These are phyloP conservation scores for Pythium myriotylum DNA, from an alignment of 352 stramenopile species.

Conservation along the genomic window DNA sequence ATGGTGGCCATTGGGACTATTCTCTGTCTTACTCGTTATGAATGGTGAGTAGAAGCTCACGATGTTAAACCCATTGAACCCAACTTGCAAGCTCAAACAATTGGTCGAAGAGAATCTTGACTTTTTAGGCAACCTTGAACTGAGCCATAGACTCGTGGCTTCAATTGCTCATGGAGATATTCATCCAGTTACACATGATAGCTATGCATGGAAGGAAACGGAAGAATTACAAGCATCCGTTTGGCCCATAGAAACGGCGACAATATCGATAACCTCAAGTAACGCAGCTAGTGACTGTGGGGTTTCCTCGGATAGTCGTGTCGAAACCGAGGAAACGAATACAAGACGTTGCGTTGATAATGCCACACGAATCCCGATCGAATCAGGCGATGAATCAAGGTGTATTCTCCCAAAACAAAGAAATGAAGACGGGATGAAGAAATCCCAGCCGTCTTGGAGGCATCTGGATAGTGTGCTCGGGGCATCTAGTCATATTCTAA, in stretches of 20 bases:
- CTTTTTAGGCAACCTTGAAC: constrained; percentile 73
- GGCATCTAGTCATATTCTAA: constrained; percentile 68
- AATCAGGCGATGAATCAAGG: constrained; percentile 2
- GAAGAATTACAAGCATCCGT: constrained; percentile 19
- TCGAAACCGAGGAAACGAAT: neutral
- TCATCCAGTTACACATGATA: constrained; percentile 72
- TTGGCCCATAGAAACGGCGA: constrained; percentile 18
- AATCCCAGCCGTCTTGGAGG: constrained; percentile 37
- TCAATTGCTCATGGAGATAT: constrained; percentile 64
- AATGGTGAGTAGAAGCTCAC: constrained; percentile 59
- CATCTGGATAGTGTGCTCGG: constrained; percentile 73
- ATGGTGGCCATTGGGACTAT: too few species aligned
- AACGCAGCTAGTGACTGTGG: constrained; percentile 42
- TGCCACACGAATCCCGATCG: constrained; percentile 1
- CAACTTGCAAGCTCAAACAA: constrained; percentile 59
- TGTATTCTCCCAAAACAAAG: too few species aligned
- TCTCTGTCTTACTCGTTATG: too few species aligned
- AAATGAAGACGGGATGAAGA: too few species aligned
- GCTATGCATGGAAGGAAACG: constrained; percentile 68
- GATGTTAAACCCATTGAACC: constrained; percentile 70
- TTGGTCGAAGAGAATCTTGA: constrained; percentile 53
- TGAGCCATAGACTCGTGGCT: constrained; percentile 51
- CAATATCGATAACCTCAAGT: constrained; percentile 58
- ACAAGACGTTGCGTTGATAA: neutral
- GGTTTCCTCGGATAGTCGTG: neutral